Evolutionary conservation across 306 rosid species (phyloP).

Genomic region (Nissolia schottii): DNA sequence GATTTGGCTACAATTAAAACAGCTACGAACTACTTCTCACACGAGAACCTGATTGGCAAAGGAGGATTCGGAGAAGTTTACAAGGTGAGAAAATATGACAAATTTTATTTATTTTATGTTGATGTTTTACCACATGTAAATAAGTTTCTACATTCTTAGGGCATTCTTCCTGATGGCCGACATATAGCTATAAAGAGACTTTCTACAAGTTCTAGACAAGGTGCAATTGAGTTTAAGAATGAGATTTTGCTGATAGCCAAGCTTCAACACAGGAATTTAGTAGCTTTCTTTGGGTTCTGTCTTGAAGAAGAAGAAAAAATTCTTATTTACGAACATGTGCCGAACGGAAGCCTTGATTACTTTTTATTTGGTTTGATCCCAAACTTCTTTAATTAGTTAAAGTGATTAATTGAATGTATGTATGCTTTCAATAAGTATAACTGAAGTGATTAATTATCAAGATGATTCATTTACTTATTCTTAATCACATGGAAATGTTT

Average conservation of each 20-base stretch:
- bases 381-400: background rate
- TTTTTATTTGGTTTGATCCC: slow-evolving; percentile 13
- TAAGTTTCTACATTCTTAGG: background rate
- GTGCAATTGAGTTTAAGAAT: slow-evolving; percentile 19
- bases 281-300: background rate
- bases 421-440: background rate
- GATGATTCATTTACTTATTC: background rate
- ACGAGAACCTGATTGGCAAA: slow-evolving; percentile 28
- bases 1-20: slow-evolving; percentile 16
- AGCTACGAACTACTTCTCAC: slow-evolving; percentile 37
- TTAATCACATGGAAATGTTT: background rate
- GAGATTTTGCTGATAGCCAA: slow-evolving; percentile 21
- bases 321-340: slow-evolving; percentile 25
- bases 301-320: slow-evolving; percentile 17
- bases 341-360: slow-evolving; percentile 23
- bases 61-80: slow-evolving; percentile 46
- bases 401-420: background rate
- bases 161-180: background rate
- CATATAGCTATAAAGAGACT: slow-evolving; percentile 28
- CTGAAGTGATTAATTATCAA: background rate
- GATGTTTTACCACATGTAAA: background rate
- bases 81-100: background rate
- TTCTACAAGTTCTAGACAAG: slow-evolving; percentile 10
- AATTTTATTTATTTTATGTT: background rate
- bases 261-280: slow-evolving; percentile 27